Evolutionary conservation across 148 eudicot species (phyloP), one percentile per base, ranked within the genome.

Genomic region (Rhododendron simsii): DNA sequence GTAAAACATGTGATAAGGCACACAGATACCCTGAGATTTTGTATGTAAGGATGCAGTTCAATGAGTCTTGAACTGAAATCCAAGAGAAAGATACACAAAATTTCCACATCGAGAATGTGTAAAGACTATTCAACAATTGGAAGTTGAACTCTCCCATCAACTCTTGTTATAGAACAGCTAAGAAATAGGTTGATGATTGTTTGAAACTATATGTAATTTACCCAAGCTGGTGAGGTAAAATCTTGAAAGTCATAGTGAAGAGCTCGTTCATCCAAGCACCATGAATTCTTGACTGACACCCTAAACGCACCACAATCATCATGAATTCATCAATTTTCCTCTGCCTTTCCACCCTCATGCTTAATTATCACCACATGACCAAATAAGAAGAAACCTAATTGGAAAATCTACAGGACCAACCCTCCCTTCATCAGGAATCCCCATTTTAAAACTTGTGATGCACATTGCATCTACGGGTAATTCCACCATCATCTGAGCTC

Each of bases 211-310:
- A n/a, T 10, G 73, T 26, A 39, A 84, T 57, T 55, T 12, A 28
- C 30, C 41, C 78, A 81, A 81, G 84, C 41, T 71, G 5, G 48
- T 81, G 67, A 81, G 23, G 30, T 8, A 74, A 30, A 44, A 83
- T 51, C 44, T 81, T 81, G n/a, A 55, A 33, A 81, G 26, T 55
- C n/a, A 75, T 41, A 78, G 53, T 4, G 53, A 78, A 78, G 55
- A 78, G 81, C 81, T 8, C 20, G 5, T 23, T 44, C 47, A 78
- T 78, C 81, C 23, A n/a, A 78, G 18, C 57, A 80, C 61, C 82
- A 80, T 71, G 20, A 69, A 69, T 69, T 69, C 75, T 26, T 23
- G 81, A 47, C 59, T 45, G 57, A n/a, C 81, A 78, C 81, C 35
- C 11, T 45, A 45, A 21, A 10, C 18, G 47, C 14, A 78, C 35